phyloP scores from a whole-genome alignment of 441 rosid species.

The Erysimum cheiri region DNA sequence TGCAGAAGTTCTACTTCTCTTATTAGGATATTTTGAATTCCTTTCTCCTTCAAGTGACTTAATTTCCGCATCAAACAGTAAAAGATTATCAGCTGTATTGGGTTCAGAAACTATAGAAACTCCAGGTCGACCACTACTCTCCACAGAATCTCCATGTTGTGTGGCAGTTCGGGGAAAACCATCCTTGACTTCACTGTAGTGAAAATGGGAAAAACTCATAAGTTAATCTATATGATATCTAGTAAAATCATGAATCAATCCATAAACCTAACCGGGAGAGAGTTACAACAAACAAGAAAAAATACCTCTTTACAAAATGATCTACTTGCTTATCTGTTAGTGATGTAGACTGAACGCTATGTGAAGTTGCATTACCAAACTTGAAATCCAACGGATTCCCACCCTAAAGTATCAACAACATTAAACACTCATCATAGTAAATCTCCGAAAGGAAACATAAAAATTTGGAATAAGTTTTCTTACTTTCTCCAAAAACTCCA shows the following conservation, averaged over 20 bases:
- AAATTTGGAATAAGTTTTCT: conserved; percentile 39
- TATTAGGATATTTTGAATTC: conserved; percentile 52
- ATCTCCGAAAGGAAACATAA: conserved; percentile 27
- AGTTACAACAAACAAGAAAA: conserved; percentile 40
- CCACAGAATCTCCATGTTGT: conserved; percentile 91
- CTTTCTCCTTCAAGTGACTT: conserved; percentile 65
- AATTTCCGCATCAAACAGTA: conserved; percentile 80
- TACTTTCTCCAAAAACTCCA: conserved; percentile 99
- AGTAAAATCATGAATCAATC: too few relatives aligned
- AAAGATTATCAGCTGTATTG: conserved; percentile 85
- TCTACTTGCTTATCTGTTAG: conserved; percentile 79
- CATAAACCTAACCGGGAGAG: too few relatives aligned
- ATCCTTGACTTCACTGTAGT: conserved; percentile 88
- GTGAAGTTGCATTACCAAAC: conserved; percentile 71
- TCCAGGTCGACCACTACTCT: conserved; percentile 92
- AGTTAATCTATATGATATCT: too few relatives aligned
- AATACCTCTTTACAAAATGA: conserved; percentile 86
- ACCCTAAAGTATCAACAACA: conserved; percentile 62
- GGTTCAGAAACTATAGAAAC: conserved; percentile 74
- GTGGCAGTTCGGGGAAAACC: conserved; percentile 90
- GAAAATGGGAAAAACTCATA: conserved; percentile 37
- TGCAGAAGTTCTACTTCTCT: conserved; percentile 56
- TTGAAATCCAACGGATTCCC: conserved; percentile 98
- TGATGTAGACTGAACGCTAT: conserved; percentile 92
- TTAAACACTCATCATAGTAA: conserved; percentile 29